A percentile compares a stretch with the other conserved stretches of the same genome.
Evolutionary conservation across 352 stramenopile genomes (phyloP).

Genomic region (Pythium insidiosum): DNA sequence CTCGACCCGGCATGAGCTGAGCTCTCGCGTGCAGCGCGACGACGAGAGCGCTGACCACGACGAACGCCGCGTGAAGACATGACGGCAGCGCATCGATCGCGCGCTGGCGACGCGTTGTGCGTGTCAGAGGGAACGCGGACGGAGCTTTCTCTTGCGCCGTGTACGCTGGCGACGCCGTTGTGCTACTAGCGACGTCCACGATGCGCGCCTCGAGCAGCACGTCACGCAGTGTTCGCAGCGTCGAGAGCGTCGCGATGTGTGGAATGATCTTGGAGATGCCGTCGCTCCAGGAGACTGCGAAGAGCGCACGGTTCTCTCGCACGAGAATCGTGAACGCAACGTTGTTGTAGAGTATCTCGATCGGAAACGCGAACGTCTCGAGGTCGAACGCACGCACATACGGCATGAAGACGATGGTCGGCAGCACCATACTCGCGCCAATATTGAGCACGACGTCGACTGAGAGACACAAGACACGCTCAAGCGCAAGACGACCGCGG

Average conservation of each 20-base stretch:
- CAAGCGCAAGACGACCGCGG: background rate
- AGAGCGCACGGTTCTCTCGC: constrained; percentile 17
- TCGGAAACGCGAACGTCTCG: constrained; percentile 9
- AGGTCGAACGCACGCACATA: constrained; percentile 12
- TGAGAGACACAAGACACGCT: constrained; percentile 11
- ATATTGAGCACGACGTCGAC: constrained; percentile 13
- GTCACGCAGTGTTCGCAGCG: background rate
- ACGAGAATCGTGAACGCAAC: constrained; percentile 16
- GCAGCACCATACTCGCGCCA: constrained; percentile 8
- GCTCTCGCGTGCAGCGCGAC: background rate
- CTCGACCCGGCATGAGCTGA: background rate
- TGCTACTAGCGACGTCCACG: too few species aligned
- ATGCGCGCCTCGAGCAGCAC: too few species aligned
- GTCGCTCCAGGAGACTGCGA: constrained; percentile 9
- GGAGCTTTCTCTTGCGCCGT: background rate
- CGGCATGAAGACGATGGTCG: constrained; percentile 14
- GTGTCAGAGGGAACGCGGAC: too few species aligned
- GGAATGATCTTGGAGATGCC: constrained; percentile 16
- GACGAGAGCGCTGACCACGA: background rate
- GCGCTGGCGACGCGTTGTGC: background rate
- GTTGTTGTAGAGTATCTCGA: constrained; percentile 13
- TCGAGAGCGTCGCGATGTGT: constrained; percentile 7
- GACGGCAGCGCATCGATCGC: background rate
- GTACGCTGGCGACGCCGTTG: too few species aligned
- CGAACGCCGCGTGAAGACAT: too few species aligned